Base-by-base conservation (phyloP, 495 filamentous ascomycete species). In the Podospora didyma region DNA sequence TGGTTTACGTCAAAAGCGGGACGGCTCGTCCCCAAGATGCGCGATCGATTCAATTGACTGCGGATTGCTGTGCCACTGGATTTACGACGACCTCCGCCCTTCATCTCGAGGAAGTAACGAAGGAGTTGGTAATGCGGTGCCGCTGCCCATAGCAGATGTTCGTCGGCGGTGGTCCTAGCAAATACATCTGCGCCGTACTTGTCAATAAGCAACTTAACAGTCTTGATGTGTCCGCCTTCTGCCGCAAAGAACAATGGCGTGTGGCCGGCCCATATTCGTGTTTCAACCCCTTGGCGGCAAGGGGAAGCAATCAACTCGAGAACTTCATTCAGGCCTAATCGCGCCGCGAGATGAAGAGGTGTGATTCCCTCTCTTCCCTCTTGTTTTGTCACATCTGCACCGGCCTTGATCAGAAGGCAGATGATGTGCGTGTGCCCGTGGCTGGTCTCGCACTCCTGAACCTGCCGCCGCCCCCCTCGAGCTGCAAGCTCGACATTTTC, bases 211-310 rank as follows among this genome's bases (percentile, higher is more conserved):
- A 68, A 53, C 17, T 49, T 59, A 17, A 69, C 66, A 10, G 65
- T 55, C 21, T 65, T 62, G 11, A 53, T 53, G 19, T 67, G 68
- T 17, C 72, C 68, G 44, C 58, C 65, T 24, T 67, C 60, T 23
- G 61, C 64, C 35, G 75, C 75, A 47, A 59, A 42, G 42, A 62
- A 60, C 19, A 68, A 53, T 9, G 65, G 60, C 14, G 54, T 56
- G 35, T 58, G 52, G 46, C 60, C 60, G 22, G 47, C 28, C 51
- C 53, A 49, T 14, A 52, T 68, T 16, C 14, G 41, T 14, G 49
- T 53, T 34, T 64, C 51, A 16, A 58, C 9, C 24, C 22, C 54
- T 22, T 54, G 9, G 26, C 37, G 21, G 23, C 58, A 60, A 9
- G 53, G 46, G 23, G 58, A 59, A 21, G 59, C 51, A 46, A 62